phyloP scores from a whole-genome alignment of 2,329 filamentous ascomycete genomes.

The Colletotrichum orbiculare region DNA sequence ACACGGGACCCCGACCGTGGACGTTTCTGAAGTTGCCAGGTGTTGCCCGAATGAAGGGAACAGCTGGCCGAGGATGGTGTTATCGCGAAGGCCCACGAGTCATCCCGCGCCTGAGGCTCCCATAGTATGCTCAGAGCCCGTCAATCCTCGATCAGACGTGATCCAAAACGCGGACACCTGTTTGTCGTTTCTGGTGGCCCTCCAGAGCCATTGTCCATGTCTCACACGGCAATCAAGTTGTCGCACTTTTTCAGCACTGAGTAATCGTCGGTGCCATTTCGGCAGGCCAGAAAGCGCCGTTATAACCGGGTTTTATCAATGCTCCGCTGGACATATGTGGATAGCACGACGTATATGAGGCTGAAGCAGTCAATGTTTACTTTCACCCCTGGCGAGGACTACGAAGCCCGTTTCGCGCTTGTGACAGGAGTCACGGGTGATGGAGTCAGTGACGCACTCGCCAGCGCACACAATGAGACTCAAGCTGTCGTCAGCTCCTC shows the following conservation, averaged over 20 bases:
- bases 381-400: too few species aligned
- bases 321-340: too few species aligned
- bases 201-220: slow-evolving; percentile 11
- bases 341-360: too few species aligned
- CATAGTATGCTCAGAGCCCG: neutral
- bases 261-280: neutral
- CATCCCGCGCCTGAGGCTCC: slow-evolving; percentile 16
- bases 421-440: too few species aligned
- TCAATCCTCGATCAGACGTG: slow-evolving; percentile 21
- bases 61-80: slow-evolving; percentile 32
- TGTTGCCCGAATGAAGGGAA: slow-evolving; percentile 15
- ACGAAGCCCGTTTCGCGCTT: too few species aligned
- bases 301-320: too few species aligned
- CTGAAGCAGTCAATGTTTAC: too few species aligned
- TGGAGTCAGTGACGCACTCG: too few species aligned
- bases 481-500: too few species aligned
- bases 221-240: neutral
- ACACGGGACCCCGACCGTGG: slow-evolving; percentile 5
- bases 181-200: slow-evolving; percentile 24
- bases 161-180: slow-evolving; percentile 29
- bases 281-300: too few species aligned
- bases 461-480: too few species aligned
- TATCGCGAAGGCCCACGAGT: slow-evolving; percentile 25
- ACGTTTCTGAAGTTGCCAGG: slow-evolving; percentile 9
- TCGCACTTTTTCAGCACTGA: neutral